Evolutionary conservation across 2,329 filamentous ascomycete genomes (phyloP).

Genomic region (Fusarium mundagurra): DNA sequence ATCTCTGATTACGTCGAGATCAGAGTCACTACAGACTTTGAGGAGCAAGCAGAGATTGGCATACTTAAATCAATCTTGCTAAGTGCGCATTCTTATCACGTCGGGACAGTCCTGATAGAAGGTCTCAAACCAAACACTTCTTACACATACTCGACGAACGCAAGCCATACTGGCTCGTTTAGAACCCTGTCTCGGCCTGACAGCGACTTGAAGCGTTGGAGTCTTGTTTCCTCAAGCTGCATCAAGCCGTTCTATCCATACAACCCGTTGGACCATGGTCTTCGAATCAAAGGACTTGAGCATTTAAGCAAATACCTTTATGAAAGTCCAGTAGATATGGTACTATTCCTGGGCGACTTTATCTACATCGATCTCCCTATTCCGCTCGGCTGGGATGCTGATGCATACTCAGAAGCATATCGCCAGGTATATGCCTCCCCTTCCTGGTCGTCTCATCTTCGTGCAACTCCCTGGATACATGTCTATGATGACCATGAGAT

Average conservation of each 20-base stretch:
- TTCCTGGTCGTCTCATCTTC: background rate
- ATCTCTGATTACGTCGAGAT: background rate
- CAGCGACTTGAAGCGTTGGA: background rate
- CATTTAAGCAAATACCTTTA: background rate
- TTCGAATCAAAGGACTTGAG: background rate
- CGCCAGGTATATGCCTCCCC: background rate
- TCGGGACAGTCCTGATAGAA: background rate
- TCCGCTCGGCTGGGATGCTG: background rate
- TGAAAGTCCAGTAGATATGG: background rate
- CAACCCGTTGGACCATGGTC: background rate
- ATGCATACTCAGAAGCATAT: background rate
- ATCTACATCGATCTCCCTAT: background rate
- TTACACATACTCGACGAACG: background rate
- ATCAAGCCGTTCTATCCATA: background rate
- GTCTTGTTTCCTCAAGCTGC: background rate
- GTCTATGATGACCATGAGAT: slow-evolving; percentile 1
- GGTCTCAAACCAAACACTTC: background rate
- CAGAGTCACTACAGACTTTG: background rate
- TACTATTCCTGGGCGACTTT: background rate
- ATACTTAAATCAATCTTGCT: fast-evolving
- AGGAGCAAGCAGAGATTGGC: fast-evolving
- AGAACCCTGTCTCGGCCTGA: background rate
- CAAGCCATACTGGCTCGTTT: background rate
- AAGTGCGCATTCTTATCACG: background rate
- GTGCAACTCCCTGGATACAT: background rate